A percentile compares a stretch with the other conserved stretches of the same genome.
Conservation (phyloP, 2,329 filamentous ascomycete species). For the Fusarium citri region DNA sequence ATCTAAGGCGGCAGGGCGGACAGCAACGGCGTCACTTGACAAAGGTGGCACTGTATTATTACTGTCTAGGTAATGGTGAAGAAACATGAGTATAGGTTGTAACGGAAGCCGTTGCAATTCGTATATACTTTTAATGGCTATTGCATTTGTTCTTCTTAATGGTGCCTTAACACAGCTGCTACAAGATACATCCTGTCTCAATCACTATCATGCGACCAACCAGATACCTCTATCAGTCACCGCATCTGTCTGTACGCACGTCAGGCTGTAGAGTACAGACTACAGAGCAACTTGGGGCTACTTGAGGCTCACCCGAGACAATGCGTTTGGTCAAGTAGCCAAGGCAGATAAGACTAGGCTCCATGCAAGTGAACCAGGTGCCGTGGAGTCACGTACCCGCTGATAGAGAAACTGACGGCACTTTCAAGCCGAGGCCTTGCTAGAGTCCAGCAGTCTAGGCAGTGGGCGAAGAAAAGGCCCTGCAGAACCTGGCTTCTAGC, state of each 20-base stretch:
- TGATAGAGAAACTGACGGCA: conserved; percentile 24
- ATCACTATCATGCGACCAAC: conserved; percentile 38
- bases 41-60: conserved; percentile 2
- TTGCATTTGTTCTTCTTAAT: background rate
- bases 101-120: background rate
- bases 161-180: conserved; percentile 1
- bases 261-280: background rate
- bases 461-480: conserved; percentile 15
- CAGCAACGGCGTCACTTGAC: conserved; percentile 39
- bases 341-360: conserved; percentile 22
- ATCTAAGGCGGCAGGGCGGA: conserved; percentile 30
- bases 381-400: conserved; percentile 21
- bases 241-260: conserved; percentile 4
- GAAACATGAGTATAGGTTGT: background rate
- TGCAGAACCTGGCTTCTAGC: conserved; percentile 22
- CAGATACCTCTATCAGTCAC: conserved; percentile 9
- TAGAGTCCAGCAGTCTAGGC: background rate
- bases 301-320: conserved; percentile 24
- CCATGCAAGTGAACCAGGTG: conserved; percentile 20
- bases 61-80: background rate
- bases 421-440: conserved; percentile 33
- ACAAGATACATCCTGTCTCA: conserved; percentile 1
- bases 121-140: background rate
- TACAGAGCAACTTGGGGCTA: conserved; percentile 13
- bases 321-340: conserved; percentile 7